A percentile compares a stretch with the other conserved stretches of the same genome.
phyloP scores from a whole-genome alignment of 2,329 filamentous ascomycete genomes.

The Colletotrichum acutatum region DNA sequence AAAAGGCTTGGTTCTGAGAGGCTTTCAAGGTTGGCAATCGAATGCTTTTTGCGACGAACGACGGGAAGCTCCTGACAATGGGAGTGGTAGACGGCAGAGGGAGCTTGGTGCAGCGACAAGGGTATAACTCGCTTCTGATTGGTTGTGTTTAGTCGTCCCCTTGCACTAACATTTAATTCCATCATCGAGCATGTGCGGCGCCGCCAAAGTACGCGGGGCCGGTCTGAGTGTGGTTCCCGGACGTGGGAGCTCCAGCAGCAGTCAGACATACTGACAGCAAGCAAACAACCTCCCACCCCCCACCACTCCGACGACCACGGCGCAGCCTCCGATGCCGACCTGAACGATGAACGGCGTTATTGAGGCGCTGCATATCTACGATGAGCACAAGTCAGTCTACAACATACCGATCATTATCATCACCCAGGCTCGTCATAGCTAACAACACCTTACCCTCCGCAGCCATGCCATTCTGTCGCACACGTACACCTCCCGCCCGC shows the following conservation, averaged over 20 bases:
- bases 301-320: constrained; percentile 41
- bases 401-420: not conserved
- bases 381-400: constrained; percentile 84
- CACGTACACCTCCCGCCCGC: constrained; percentile 84
- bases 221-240: constrained; percentile 18
- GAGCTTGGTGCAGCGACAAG: constrained; percentile 14
- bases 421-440: not conserved
- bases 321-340: constrained; percentile 37
- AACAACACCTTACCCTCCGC: constrained; percentile 40
- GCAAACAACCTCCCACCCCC: constrained; percentile 33
- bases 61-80: not conserved
- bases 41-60: constrained; percentile 4
- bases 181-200: constrained; percentile 42
- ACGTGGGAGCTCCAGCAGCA: constrained; percentile 24
- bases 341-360: constrained; percentile 83
- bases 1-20: not conserved
- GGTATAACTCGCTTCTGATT: constrained; percentile 15
- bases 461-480: constrained; percentile 90
- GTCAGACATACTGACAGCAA: constrained; percentile 10
- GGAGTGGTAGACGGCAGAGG: not conserved
- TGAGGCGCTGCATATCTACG: constrained; percentile 96
- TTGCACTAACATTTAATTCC: constrained; percentile 40
- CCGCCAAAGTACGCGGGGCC: not conserved
- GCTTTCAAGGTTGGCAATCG: not conserved
- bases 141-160: constrained; percentile 8